Conservation (phyloP, 1,284 basidiomycete species). For the Bondarzewia mesenterica region DNA sequence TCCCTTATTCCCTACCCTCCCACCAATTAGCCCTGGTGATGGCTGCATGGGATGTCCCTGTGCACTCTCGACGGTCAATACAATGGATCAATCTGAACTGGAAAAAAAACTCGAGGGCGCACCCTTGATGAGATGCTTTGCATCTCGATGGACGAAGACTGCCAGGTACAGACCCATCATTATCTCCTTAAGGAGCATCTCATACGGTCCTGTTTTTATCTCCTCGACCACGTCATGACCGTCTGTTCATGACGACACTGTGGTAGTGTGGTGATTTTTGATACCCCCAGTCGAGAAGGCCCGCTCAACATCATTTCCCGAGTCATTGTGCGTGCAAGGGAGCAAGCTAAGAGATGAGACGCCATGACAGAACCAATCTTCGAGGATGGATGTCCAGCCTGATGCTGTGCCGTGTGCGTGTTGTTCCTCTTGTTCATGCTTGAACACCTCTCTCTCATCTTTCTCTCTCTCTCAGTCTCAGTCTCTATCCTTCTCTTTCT, state of each 20-base stretch:
- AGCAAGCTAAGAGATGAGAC: no score
- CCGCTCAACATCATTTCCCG: constrained; percentile 6
- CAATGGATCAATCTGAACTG: neutral
- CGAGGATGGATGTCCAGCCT: constrained; percentile 69
- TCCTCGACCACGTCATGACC: no score
- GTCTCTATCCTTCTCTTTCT: constrained; percentile 29
- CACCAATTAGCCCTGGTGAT: constrained; percentile 87
- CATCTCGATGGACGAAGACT: constrained; percentile 63
- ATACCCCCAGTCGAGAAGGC: constrained; percentile 9
- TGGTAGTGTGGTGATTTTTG: neutral
- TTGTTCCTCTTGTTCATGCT: constrained; percentile 7
- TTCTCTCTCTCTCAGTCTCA: constrained; percentile 40
- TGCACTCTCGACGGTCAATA: no score
- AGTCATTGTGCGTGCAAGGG: neutral
- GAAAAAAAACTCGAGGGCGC: constrained; percentile 13
- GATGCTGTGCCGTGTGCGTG: constrained; percentile 16
- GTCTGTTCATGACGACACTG: no score
- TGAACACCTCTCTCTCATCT: constrained; percentile 22
- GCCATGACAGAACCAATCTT: constrained; percentile 62
- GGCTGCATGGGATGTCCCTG: constrained; percentile 59
- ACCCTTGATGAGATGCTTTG: constrained; percentile 54
- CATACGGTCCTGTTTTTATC: constrained; percentile 71
- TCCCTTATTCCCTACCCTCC: constrained; percentile 81
- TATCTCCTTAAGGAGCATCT: constrained; percentile 75
- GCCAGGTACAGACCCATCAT: constrained; percentile 84